phyloP scores from a whole-genome alignment of 495 filamentous ascomycete genomes.

The Astrothelium subdiscretum region DNA sequence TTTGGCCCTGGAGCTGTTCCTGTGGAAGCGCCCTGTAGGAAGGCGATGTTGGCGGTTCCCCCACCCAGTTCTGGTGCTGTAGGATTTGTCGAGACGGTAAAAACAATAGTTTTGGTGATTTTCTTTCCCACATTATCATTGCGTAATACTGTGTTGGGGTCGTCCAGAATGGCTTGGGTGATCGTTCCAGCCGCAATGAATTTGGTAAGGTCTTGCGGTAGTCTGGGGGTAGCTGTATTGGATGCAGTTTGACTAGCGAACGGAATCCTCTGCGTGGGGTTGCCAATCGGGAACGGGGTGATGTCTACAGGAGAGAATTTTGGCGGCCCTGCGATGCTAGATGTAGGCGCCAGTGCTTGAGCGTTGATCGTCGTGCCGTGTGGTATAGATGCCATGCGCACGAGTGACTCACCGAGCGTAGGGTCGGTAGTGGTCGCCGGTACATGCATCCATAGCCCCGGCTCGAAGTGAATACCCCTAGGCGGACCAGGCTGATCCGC shows the following conservation, averaged over 20 bases:
- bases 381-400: slow-evolving; percentile 27
- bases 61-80: slow-evolving; percentile 15
- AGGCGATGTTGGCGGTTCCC: slow-evolving; percentile 23
- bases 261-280: not conserved
- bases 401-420: not conserved
- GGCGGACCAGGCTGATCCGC: slow-evolving; percentile 5
- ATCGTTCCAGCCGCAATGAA: slow-evolving; percentile 23
- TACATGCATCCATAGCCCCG: slow-evolving; percentile 11
- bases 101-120: slow-evolving; percentile 20
- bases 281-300: slow-evolving; percentile 20
- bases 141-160: slow-evolving; percentile 19
- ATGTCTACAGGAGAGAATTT: slow-evolving; percentile 11
- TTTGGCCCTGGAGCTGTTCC: slow-evolving; percentile 13
- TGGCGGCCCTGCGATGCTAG: slow-evolving; percentile 13
- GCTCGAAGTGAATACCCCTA: slow-evolving; percentile 13
- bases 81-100: slow-evolving; percentile 19
- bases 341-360: slow-evolving; percentile 14
- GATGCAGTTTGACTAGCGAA: slow-evolving; percentile 13
- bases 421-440: slow-evolving; percentile 6
- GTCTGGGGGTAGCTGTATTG: slow-evolving; percentile 12
- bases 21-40: slow-evolving; percentile 15
- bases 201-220: slow-evolving; percentile 22
- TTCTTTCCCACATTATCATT: slow-evolving; percentile 17
- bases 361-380: slow-evolving; percentile 29
- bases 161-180: slow-evolving; percentile 18